Evolutionary conservation across 768 basidiomycete species (phyloP).

Genomic region (Cubamyces lactineus): DNA sequence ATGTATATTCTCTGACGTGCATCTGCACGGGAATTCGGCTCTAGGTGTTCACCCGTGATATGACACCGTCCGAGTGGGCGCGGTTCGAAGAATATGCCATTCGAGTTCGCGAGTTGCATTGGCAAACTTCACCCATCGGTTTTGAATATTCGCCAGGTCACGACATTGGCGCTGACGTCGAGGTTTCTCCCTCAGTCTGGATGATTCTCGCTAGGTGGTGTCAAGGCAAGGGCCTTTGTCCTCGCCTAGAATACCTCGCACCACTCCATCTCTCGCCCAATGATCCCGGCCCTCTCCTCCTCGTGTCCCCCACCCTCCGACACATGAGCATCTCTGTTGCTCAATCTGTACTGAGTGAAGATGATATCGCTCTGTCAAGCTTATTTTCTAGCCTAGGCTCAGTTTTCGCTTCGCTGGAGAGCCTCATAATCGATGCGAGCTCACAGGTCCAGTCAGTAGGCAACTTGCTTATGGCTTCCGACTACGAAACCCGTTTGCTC

Average conservation of each 20-base stretch:
- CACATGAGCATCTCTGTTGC: neutral
- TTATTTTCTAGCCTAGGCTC: neutral
- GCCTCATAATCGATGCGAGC: neutral
- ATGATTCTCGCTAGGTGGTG: neutral
- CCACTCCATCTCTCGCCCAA: neutral
- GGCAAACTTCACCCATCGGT: neutral
- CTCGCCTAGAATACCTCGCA: neutral
- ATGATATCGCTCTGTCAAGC: neutral
- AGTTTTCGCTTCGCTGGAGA: neutral
- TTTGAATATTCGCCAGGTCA: neutral
- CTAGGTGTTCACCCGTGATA: neutral
- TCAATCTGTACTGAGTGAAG: neutral
- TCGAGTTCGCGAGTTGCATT: slow-evolving; percentile 3
- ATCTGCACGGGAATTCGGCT: too few relatives aligned
- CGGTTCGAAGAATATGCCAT: neutral
- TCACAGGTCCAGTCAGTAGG: neutral
- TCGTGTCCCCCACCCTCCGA: neutral
- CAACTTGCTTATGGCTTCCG: neutral
- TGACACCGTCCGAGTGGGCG: neutral
- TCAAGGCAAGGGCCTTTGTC: neutral
- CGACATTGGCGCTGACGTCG: neutral
- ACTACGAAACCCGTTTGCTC: neutral
- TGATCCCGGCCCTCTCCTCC: neutral
- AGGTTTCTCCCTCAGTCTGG: neutral
- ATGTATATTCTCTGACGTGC: too few relatives aligned